A percentile compares a stretch with the other conserved stretches of the same genome.
Conservation (phyloP, 108 stramenopile species). For the Cyclotella kingstonii region DNA sequence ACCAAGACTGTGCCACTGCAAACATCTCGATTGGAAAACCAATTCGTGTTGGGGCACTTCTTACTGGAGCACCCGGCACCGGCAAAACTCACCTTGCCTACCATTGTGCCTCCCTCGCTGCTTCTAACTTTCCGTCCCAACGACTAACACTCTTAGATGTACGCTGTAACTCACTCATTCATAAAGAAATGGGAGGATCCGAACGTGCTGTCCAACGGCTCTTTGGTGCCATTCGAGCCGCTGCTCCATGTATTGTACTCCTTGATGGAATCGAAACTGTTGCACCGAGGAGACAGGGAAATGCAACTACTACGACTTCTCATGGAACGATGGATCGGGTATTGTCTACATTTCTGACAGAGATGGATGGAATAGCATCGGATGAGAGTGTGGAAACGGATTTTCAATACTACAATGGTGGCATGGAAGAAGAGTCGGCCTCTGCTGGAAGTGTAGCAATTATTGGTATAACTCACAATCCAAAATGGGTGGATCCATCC, state of each 20-base stretch:
- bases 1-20: not conserved
- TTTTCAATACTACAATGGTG: no score
- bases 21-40: constrained; percentile 13
- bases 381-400: no score
- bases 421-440: no score
- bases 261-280: constrained; percentile 86
- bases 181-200: constrained; percentile 84
- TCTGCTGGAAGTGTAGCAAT: constrained; percentile 59
- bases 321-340: constrained; percentile 89
- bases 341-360: constrained; percentile 75
- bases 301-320: constrained; percentile 81
- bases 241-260: constrained; percentile 81
- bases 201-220: constrained; percentile 68
- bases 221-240: constrained; percentile 61
- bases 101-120: constrained; percentile 60
- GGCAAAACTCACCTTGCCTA: constrained; percentile 75
- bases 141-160: constrained; percentile 78
- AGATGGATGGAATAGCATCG: constrained; percentile 89
- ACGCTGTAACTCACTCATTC: constrained; percentile 79
- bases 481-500: constrained; percentile 66
- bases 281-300: constrained; percentile 64
- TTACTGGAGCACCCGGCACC: constrained; percentile 64
- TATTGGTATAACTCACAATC: constrained; percentile 77
- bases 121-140: no score
- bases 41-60: constrained; percentile 70